Evolutionary conservation across 495 filamentous ascomycete species (phyloP).

Genomic region (Neurospora pannonica): DNA sequence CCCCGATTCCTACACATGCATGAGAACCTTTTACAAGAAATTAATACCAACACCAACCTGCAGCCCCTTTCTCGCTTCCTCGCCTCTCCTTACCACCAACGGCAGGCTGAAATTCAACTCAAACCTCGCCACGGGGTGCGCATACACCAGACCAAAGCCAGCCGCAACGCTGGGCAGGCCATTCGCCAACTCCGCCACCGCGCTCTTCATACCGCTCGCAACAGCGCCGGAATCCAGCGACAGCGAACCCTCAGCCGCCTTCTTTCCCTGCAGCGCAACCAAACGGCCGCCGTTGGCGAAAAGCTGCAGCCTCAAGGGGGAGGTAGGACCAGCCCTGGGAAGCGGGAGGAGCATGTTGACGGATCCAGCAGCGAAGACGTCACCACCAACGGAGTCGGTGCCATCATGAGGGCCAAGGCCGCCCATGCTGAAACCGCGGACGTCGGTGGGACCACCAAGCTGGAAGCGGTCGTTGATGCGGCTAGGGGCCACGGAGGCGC

Average conservation of each 20-base stretch:
- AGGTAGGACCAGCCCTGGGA: conserved; percentile 65
- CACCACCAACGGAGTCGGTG: conserved; percentile 75
- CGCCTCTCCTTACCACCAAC: conserved; percentile 66
- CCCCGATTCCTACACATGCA: not conserved
- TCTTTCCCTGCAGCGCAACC: conserved; percentile 57
- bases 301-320: conserved; percentile 76
- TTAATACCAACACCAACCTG: conserved; percentile 90
- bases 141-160: conserved; percentile 86
- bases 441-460: conserved; percentile 88
- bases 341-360: conserved; percentile 77
- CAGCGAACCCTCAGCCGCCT: conserved; percentile 14
- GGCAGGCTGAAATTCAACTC: conserved; percentile 93
- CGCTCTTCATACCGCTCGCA: conserved; percentile 40
- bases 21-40: conserved; percentile 53
- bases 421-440: conserved; percentile 82
- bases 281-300: conserved; percentile 88
- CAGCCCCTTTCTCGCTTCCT: conserved; percentile 82
- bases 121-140: conserved; percentile 81
- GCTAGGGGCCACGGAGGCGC: conserved; percentile 44
- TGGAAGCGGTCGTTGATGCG: conserved; percentile 90
- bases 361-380: conserved; percentile 80
- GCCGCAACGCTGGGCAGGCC: conserved; percentile 79
- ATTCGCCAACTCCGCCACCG: conserved; percentile 56
- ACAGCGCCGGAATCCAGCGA: conserved; percentile 31
- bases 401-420: conserved; percentile 86